Evolutionary conservation across 306 rosid species (phyloP), one percentile per base, ranked within the genome.

Genomic region (Astragalus glycyphyllos): DNA sequence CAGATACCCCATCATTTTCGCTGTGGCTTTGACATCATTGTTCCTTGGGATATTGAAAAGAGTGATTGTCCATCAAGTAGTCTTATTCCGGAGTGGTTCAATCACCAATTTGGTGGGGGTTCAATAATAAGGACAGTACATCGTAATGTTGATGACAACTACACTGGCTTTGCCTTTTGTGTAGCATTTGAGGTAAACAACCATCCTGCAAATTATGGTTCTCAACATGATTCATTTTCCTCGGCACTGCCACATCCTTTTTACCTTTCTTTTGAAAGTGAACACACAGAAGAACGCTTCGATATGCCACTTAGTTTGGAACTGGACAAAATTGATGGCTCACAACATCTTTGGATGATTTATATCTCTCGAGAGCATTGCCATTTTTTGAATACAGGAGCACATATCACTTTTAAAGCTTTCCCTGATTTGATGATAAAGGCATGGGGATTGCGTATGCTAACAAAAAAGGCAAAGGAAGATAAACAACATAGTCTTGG

Each of bases 111-210:
- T 46, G 4, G 0, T 2, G 68, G 38, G 10, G 8, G 4, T 6
- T 58, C n/a, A n/a, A n/a, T n/a, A n/a, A n/a, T n/a, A n/a, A n/a
- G n/a, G n/a, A n/a, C n/a, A n/a, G n/a, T n/a, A n/a, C n/a, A n/a
- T n/a, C n/a, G n/a, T n/a, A n/a, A n/a, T n/a, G n/a, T n/a, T n/a
- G n/a, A n/a, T n/a, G n/a, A n/a, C n/a, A n/a, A n/a, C n/a, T n/a
- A n/a, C n/a, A n/a, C n/a, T 29, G 76, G 76, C 68, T 32, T 71
- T 71, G 58, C 68, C 49, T 71, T 58, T 58, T 16, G 68, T 46
- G 76, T 17, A 4, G 12, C 9, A 44, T 71, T 58, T 46, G 14
- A 1, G 0, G n/a, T n/a, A n/a, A n/a, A n/a, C 45, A 40, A 7
- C 8, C 3, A 3, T 8, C 45, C 45, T 0, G 3, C 45, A 40